Conservation (phyloP, 2,329 filamentous ascomycete genomes). For the Didymella pinodella region DNA sequence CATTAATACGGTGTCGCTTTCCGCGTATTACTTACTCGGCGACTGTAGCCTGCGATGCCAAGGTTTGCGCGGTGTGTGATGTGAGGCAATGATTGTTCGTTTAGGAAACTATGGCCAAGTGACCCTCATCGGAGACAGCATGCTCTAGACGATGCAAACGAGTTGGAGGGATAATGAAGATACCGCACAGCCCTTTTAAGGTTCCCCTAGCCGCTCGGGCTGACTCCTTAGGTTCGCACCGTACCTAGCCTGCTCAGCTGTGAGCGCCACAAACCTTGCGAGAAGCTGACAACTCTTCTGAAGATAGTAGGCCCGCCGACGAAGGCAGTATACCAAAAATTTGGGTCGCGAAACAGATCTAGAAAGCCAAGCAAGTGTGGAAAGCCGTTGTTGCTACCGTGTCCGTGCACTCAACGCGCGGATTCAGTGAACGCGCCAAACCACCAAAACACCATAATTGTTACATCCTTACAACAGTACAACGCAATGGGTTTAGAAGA, state of each 20-base stretch:
- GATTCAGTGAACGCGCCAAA: no score
- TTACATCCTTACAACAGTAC: no score
- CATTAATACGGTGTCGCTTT: not conserved
- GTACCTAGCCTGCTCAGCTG: slow-evolving; percentile 17
- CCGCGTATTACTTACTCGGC: not conserved
- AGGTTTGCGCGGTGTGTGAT: not conserved
- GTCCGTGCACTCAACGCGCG: no score
- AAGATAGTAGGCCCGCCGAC: not conserved
- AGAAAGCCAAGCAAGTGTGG: not conserved
- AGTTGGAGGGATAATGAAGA: not conserved
- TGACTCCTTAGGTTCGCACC: slow-evolving; percentile 17
- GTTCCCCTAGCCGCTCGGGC: slow-evolving; percentile 9
- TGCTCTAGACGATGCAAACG: not conserved
- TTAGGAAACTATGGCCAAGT: not conserved
- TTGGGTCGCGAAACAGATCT: not conserved
- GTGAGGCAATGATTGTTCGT: not conserved
- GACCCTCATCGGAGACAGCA: not conserved
- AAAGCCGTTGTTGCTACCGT: not conserved
- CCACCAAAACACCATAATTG: no score
- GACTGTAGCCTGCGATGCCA: not conserved
- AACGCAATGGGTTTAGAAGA: no score
- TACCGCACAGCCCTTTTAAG: not conserved
- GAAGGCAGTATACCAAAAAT: not conserved
- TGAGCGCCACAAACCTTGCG: slow-evolving; percentile 12
- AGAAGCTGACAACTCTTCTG: slow-evolving; percentile 9